Evolutionary conservation across 768 basidiomycete species (phyloP).

Genomic region (Dacryopinax spathularia): DNA sequence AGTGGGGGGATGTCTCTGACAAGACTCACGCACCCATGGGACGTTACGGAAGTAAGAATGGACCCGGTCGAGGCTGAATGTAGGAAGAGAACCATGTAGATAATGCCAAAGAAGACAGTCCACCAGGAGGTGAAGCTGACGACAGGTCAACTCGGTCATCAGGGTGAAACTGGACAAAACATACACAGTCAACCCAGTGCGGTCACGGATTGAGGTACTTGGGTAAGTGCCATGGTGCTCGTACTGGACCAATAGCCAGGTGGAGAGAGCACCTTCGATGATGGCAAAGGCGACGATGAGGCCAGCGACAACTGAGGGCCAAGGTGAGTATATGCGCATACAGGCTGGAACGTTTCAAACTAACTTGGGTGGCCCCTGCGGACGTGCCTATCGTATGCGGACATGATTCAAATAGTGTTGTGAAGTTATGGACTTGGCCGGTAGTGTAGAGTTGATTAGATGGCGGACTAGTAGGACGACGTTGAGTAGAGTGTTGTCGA

Average conservation of each 20-base stretch:
- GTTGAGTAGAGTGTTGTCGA: too few species aligned
- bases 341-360: background rate
- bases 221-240: slow-evolving; percentile 41
- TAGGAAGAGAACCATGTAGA: slow-evolving; percentile 44
- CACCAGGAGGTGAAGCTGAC: slow-evolving; percentile 25
- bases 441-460: background rate
- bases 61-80: slow-evolving; percentile 33
- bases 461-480: background rate
- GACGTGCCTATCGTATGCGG: slow-evolving; percentile 27
- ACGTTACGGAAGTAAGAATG: slow-evolving; percentile 44
- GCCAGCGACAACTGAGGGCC: slow-evolving; percentile 34
- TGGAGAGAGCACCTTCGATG: slow-evolving; percentile 55
- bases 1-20: background rate
- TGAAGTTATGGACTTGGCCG: background rate
- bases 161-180: slow-evolving; percentile 19
- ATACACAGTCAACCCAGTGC: slow-evolving; percentile 56
- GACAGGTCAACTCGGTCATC: background rate
- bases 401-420: background rate
- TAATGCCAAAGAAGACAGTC: slow-evolving; percentile 36
- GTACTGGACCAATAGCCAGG: slow-evolving; percentile 55
- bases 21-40: slow-evolving; percentile 36
- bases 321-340: background rate
- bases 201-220: slow-evolving; percentile 38
- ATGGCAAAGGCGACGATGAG: slow-evolving; percentile 46
- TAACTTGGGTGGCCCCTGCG: slow-evolving; percentile 44